Base-by-base conservation (phyloP, 495 filamentous ascomycete genomes). In the Haplographium delicatum region DNA sequence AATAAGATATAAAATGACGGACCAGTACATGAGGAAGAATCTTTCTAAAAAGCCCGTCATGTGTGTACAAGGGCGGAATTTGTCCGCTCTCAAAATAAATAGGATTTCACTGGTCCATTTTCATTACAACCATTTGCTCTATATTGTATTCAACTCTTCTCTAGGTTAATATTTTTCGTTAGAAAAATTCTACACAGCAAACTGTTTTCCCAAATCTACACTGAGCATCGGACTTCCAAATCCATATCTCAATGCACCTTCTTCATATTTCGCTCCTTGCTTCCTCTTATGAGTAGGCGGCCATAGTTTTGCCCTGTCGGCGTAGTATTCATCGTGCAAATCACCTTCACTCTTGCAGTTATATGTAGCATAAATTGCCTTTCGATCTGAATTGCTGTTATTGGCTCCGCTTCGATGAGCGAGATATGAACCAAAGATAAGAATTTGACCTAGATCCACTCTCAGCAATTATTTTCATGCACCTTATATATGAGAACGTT, bases 311-410 rank as follows among this genome's bases (percentile, higher is more conserved):
- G 59, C 54, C 9, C 71, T 56, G 46, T 71, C 69, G n/a, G 52
- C 49, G 57, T 73, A 74, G 54, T 73, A 74, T 26, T 63, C 56
- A 43, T 68, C 62, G 35, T 71, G 68, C 22, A 74, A 54, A 47
- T 72, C 64, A 0, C 71, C 70, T 34, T 73, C 71, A 1, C 64
- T 43, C 8, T 60, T 64, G 41, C 65, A 64, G 50, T 73, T 72
- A 52, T 72, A 74, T 1, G 71, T 73, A 0, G 71, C 70, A 44
- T 74, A 73, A 39, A 73, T 66, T 7, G 66, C 67, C 4, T 63
- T 64, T 2, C 71, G 63, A 37, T 68, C 65, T 33, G 64, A 68
- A 13, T 48, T 34, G 44, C 68, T 72, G 13, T 53, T 59, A 44
- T 74, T 73, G 23, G 64, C 46, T 16, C 68, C 70, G 40, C 68